These are phyloP conservation scores for Globisporangium emineosum DNA, from an alignment of 352 stramenopile genomes.

Conservation along the genomic window DNA sequence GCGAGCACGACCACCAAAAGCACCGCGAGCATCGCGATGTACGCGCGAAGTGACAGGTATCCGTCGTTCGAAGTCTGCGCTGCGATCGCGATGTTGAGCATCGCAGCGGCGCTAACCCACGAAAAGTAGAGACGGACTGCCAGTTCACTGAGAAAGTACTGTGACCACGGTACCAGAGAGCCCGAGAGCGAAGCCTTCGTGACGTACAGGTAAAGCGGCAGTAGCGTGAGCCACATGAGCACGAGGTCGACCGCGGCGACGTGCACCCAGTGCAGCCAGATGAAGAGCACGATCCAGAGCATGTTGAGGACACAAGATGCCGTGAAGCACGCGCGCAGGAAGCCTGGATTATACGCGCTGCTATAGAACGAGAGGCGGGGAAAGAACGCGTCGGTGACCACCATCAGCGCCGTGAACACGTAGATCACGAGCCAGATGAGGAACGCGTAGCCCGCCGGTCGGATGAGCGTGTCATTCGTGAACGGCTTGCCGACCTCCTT, in stretches of 20 bases:
- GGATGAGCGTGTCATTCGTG: slow-evolving; percentile 10
- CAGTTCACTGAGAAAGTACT: slow-evolving; percentile 58
- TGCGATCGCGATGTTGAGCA: slow-evolving; percentile 55
- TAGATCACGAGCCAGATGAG: slow-evolving; percentile 29
- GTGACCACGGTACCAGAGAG: slow-evolving; percentile 34
- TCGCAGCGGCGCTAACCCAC: slow-evolving; percentile 49
- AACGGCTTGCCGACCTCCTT: slow-evolving; percentile 20
- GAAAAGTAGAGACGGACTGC: slow-evolving; percentile 62
- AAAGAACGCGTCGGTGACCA: slow-evolving; percentile 20
- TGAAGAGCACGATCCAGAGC: slow-evolving; percentile 20
- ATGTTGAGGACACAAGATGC: slow-evolving; percentile 18
- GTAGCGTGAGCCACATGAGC: slow-evolving; percentile 52
- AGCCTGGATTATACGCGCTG: slow-evolving; percentile 1
- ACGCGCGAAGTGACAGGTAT: slow-evolving; percentile 38
- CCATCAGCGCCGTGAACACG: slow-evolving; percentile 18
- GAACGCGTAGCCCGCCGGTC: slow-evolving; percentile 17
- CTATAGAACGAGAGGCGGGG: slow-evolving; percentile 18
- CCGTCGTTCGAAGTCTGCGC: slow-evolving; percentile 32
- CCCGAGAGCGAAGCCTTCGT: slow-evolving; percentile 34
- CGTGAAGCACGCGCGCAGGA: slow-evolving; percentile 20
- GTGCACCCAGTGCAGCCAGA: slow-evolving; percentile 29
- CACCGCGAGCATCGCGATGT: slow-evolving; percentile 41
- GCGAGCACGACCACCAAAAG: slow-evolving; percentile 37
- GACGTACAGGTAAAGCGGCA: slow-evolving; percentile 61
- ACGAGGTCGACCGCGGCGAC: slow-evolving; percentile 41